A percentile compares a stretch with the other conserved stretches of the same genome.
Conservation (phyloP, 176 grass and related monocot species). For the Triticum monococcum region DNA sequence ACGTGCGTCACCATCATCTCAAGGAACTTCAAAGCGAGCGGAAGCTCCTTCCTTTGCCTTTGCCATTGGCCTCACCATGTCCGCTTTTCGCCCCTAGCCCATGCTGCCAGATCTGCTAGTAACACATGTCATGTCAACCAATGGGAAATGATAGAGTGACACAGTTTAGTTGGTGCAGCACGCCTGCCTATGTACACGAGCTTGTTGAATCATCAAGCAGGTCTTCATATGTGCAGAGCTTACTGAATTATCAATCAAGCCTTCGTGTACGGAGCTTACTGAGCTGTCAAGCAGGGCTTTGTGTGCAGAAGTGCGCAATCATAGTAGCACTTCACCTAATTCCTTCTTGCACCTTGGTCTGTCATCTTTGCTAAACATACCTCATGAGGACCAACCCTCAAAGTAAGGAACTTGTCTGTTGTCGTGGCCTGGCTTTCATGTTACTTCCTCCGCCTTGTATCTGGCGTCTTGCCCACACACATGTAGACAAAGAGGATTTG, state of each 20-base stretch:
- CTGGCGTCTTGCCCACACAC: background rate
- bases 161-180: background rate
- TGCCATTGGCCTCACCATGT: background rate
- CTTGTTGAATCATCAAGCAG: background rate
- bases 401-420: background rate
- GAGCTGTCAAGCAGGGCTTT: conserved; percentile 7
- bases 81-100: background rate
- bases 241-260: background rate
- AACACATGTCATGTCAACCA: background rate
- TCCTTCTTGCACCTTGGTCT: background rate
- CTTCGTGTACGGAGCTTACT: background rate
- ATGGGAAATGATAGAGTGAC: background rate
- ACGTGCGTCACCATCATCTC: background rate
- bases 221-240: background rate
- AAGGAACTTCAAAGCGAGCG: background rate
- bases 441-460: background rate
- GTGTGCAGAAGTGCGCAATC: background rate
- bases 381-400: background rate
- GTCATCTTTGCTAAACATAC: background rate
- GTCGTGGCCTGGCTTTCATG: background rate
- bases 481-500: background rate
- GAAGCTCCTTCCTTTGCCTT: background rate
- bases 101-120: background rate
- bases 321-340: background rate
- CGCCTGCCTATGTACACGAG: background rate